Evolutionary conservation across 768 basidiomycete genomes (phyloP).

Genomic region (Tricholoma sp.): DNA sequence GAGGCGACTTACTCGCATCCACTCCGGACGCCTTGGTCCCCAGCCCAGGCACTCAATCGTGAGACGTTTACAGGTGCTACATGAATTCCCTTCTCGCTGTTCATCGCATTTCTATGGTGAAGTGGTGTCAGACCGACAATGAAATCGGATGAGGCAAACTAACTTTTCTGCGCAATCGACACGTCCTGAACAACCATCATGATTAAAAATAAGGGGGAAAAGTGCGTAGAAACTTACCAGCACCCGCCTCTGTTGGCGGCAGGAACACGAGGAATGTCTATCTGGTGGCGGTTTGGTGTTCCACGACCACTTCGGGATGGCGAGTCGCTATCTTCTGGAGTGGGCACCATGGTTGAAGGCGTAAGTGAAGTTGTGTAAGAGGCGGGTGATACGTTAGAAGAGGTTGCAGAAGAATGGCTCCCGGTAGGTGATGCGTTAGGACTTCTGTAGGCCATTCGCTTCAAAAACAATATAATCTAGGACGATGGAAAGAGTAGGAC

Average conservation of each 20-base stretch:
- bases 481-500: constrained; percentile 15
- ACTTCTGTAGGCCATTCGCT: constrained; percentile 46
- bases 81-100: constrained; percentile 74
- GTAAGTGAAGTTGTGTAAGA: constrained; percentile 29
- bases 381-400: constrained; percentile 42
- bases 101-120: constrained; percentile 79
- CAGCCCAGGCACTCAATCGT: constrained; percentile 82
- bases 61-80: constrained; percentile 75
- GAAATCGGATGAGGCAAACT: constrained; percentile 13
- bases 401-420: constrained; percentile 41
- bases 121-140: background rate
- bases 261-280: constrained; percentile 47
- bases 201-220: constrained; percentile 9
- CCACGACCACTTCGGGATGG: constrained; percentile 28
- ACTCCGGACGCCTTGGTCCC: constrained; percentile 82
- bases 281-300: constrained; percentile 43
- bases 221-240: constrained; percentile 48
- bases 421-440: constrained; percentile 43
- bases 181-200: constrained; percentile 53
- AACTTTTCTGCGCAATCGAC: constrained; percentile 79
- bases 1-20: constrained; percentile 64
- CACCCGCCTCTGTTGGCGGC: constrained; percentile 71
- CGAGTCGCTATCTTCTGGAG: constrained; percentile 19
- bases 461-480: constrained; percentile 8
- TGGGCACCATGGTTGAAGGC: constrained; percentile 33